Evolutionary conservation across 208 protist species (phyloP).

Genomic region (Trypanosoma lewisi): DNA sequence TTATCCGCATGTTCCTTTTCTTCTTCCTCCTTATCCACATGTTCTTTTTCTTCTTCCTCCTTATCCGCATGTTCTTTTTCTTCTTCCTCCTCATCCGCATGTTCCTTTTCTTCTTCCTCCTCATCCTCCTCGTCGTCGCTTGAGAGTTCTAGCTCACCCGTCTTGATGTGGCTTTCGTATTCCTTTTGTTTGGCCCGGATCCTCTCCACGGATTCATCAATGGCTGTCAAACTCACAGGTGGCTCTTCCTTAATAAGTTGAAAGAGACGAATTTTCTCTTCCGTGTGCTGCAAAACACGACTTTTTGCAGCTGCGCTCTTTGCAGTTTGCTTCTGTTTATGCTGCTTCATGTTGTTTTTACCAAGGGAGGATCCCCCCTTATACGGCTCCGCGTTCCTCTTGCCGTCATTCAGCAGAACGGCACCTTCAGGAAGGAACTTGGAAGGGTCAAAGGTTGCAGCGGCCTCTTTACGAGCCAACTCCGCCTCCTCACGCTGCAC

Average conservation of each 20-base stretch:
- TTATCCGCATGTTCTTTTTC: neutral
- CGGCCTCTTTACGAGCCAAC: conserved; percentile 37
- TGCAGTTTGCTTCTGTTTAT: conserved; percentile 11
- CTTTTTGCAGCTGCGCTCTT: conserved; percentile 12
- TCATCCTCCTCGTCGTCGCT: conserved; percentile 75
- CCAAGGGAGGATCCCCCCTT: conserved; percentile 27
- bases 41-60: conserved; percentile 1
- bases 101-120: conserved; percentile 43
- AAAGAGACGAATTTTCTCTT: conserved; percentile 73
- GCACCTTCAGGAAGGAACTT: conserved; percentile 54
- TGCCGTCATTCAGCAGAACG: conserved; percentile 69
- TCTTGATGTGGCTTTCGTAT: conserved; percentile 52
- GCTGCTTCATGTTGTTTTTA: conserved; percentile 33
- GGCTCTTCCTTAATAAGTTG: conserved; percentile 53
- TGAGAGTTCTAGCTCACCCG: conserved; percentile 51
- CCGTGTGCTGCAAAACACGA: conserved; percentile 52
- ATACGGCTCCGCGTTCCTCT: conserved; percentile 39
- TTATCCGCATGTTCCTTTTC: neutral
- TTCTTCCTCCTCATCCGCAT: conserved; percentile 7
- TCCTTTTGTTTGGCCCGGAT: conserved; percentile 46
- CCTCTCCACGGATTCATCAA: conserved; percentile 42
- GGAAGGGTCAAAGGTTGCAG: conserved; percentile 61
- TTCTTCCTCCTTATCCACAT: conserved; percentile 15
- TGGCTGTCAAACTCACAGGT: conserved; percentile 33
- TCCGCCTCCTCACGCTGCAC: conserved; percentile 61